Percentiles rank a stretch among this genome's conserved stretches.
Conservation (phyloP, 495 filamentous ascomycete genomes). For the Talaromyces proteolyticus region DNA sequence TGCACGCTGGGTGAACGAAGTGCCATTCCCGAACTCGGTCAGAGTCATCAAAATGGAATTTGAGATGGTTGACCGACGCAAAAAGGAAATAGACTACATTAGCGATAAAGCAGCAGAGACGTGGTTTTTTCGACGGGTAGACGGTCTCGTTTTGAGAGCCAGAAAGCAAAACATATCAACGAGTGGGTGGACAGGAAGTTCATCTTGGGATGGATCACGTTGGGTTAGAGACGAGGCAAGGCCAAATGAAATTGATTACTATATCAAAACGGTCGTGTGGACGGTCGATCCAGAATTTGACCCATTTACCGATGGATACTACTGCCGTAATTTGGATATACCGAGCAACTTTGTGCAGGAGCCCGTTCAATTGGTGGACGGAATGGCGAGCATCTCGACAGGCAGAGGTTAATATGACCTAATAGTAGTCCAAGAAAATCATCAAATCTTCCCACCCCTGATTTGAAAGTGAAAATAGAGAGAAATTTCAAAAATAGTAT, state of each 20-base stretch:
- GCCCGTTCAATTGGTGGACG: too few species aligned
- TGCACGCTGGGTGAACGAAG: conserved; percentile 13
- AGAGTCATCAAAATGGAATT: conserved; percentile 18
- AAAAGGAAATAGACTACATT: conserved; percentile 19
- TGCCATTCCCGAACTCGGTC: conserved; percentile 18
- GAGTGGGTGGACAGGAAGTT: conserved; percentile 21
- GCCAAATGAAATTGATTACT: conserved; percentile 21
- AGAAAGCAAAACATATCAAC: conserved; percentile 7
- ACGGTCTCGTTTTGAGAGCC: conserved; percentile 12
- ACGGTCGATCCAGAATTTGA: not conserved
- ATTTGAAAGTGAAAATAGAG: too few species aligned
- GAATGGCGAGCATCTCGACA: too few species aligned
- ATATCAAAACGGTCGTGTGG: conserved; percentile 19
- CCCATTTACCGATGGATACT: not conserved
- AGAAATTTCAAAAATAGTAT: too few species aligned
- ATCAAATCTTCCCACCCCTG: too few species aligned
- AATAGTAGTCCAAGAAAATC: too few species aligned
- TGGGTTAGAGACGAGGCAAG: conserved; percentile 22
- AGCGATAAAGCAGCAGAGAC: conserved; percentile 10
- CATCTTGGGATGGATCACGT: conserved; percentile 9
- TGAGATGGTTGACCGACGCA: conserved; percentile 19
- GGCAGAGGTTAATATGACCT: too few species aligned
- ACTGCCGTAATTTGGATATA: conserved; percentile 2
- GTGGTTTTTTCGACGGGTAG: conserved; percentile 21
- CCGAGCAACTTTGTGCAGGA: not conserved